phyloP scores from a whole-genome alignment of 352 stramenopile genomes.

The Pythium grandisporangium region DNA sequence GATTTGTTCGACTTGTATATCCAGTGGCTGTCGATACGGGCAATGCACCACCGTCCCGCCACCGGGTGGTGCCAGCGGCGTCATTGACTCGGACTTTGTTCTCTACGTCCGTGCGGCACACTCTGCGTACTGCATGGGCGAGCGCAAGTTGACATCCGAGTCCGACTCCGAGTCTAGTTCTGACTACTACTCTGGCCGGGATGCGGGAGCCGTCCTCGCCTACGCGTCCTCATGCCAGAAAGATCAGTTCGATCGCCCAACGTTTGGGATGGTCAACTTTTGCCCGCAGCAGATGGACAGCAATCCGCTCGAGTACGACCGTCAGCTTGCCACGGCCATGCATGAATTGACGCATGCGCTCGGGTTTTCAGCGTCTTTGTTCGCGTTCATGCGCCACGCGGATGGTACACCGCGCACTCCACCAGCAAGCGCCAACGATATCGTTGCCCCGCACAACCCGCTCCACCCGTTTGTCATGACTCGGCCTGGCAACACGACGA shows the following conservation, averaged over 20 bases:
- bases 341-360: constrained; percentile 81
- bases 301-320: constrained; percentile 38
- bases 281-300: constrained; percentile 60
- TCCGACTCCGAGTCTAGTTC: too few relatives aligned
- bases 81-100: constrained; percentile 53
- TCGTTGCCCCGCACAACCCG: too few relatives aligned
- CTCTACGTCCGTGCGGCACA: constrained; percentile 51
- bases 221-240: constrained; percentile 79
- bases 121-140: constrained; percentile 37
- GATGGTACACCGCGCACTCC: constrained; percentile 65
- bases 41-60: constrained; percentile 21
- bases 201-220: constrained; percentile 51
- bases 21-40: constrained; percentile 26
- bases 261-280: constrained; percentile 81
- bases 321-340: constrained; percentile 57
- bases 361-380: constrained; percentile 72
- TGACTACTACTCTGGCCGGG: too few relatives aligned
- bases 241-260: constrained; percentile 77
- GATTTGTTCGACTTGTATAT: constrained; percentile 32
- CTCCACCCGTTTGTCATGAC: too few relatives aligned
- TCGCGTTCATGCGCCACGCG: constrained; percentile 55
- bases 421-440: constrained; percentile 5
- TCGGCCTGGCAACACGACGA: constrained; percentile 23
- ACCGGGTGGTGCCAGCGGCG: constrained; percentile 18
- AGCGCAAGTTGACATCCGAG: too few relatives aligned